Percentiles rank a stretch among this genome's conserved stretches.
Conservation (phyloP, 495 filamentous ascomycete genomes). For the Chaetomidium leptoderma region DNA sequence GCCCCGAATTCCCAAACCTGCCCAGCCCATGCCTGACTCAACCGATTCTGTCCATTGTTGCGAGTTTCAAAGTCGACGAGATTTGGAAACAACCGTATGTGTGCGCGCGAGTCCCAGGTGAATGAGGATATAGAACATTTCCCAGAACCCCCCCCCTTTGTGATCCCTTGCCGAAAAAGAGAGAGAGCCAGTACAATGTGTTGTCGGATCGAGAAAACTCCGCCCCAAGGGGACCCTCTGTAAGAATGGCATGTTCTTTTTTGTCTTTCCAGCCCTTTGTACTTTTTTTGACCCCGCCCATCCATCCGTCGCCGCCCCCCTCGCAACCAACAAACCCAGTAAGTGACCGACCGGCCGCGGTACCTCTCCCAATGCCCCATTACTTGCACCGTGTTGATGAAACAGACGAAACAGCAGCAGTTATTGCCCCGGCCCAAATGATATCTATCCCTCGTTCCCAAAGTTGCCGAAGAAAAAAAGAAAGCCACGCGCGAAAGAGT, state of each 20-base stretch:
- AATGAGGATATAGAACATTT: constrained; percentile 12
- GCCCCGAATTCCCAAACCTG: constrained; percentile 23
- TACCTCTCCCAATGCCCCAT: constrained; percentile 32
- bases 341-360: constrained; percentile 26
- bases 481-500: constrained; percentile 29
- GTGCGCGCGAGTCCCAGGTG: constrained; percentile 1
- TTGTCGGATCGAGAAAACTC: constrained; percentile 38
- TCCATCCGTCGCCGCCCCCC: constrained; percentile 20
- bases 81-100: constrained; percentile 18
- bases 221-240: constrained; percentile 28
- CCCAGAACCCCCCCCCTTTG: constrained; percentile 4
- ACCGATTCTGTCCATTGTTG: constrained; percentile 11
- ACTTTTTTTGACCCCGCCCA: constrained; percentile 32
- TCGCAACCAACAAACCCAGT: constrained; percentile 18
- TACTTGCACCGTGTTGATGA: constrained; percentile 29
- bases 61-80: constrained; percentile 8
- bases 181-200: constrained; percentile 35
- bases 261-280: constrained; percentile 45
- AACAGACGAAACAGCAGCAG: constrained; percentile 36
- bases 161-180: constrained; percentile 17
- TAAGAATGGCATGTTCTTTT: constrained; percentile 36
- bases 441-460: constrained; percentile 36
- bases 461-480: constrained; percentile 20
- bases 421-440: constrained; percentile 37
- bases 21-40: constrained; percentile 20